Base-by-base conservation (phyloP, 345 rosid species). In the Arabis alpina region DNA sequence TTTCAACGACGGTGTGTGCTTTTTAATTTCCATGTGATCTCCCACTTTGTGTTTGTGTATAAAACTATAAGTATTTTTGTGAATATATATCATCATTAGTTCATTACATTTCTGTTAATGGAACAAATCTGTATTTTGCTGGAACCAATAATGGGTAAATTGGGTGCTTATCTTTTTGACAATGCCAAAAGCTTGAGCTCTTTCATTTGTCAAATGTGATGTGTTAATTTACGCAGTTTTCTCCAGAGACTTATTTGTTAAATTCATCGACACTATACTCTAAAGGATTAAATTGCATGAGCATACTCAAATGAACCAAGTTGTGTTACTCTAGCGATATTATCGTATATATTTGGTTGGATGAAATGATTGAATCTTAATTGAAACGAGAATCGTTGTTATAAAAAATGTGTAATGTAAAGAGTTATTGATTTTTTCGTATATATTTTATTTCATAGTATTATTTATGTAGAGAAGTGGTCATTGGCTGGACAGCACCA, bases 401-500 rank as follows among this genome's bases (percentile, higher is more conserved):
- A 19, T 19, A 19, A 19, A 19, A 28, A 28, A 28, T 28, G 32
- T 28, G 39, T 36, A 36, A 8, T 36, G 8, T 36, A 8, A 36
- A 8, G 2, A 36, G 2, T 34, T 6, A 34, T 34, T 34, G 2
- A 6, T 34, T 34, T 0, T 34, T 34, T 6, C 8, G 4, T 34
- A 44, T 30, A n/a, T 51, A 24, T 45, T 36, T 57, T 23, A 27
- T 54, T 27, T 45, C 51, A 54, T 3, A 36, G 50, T 71, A 32
- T 30, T 14, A 19, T 30, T 62, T 32, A 36, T 43, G 66, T 52
- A 74, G 68, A 66, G 55, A 74, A 66, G 77, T 74, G 78, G 72
- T 34, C 56, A n/a, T 66, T 67, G 73, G 78, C 63, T 74, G 78
- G 78, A 74, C 68, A 74, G 78, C 78, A 74, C 77, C 68, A 67